Conservation (phyloP, 2,329 filamentous ascomycete species). For the Aspergillus floridensis region DNA sequence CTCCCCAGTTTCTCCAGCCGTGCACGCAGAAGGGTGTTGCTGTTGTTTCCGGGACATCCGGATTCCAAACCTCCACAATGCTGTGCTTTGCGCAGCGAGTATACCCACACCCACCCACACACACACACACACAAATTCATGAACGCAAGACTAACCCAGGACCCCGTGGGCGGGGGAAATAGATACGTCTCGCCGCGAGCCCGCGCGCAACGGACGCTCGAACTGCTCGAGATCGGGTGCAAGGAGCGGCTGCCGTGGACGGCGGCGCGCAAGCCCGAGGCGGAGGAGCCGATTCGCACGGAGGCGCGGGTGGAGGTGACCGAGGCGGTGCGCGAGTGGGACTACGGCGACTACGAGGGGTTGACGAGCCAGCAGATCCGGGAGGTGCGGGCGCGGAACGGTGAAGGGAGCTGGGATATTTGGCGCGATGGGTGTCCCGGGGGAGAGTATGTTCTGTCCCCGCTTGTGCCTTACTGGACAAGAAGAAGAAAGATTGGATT, state of each 20-base stretch:
- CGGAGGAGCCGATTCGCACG: conserved; percentile 30
- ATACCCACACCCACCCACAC: too few relatives aligned
- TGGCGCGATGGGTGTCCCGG: conserved; percentile 85
- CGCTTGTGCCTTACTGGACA: too few relatives aligned
- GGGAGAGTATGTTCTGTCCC: conserved; percentile 63
- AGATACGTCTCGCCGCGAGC: conserved; percentile 82
- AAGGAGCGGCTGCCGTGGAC: conserved; percentile 70
- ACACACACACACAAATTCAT: neutral
- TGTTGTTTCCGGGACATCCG: neutral
- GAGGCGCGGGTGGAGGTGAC: conserved; percentile 36
- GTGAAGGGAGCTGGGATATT: conserved; percentile 70
- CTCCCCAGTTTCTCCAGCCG: too few relatives aligned
- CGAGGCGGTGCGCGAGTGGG: conserved; percentile 77
- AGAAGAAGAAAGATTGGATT: too few relatives aligned
- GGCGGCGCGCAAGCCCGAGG: conserved; percentile 25
- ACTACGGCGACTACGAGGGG: conserved; percentile 85
- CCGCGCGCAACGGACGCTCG: conserved; percentile 84
- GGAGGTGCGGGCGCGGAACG: conserved; percentile 55
- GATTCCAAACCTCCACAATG: too few relatives aligned
- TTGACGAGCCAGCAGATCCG: conserved; percentile 70
- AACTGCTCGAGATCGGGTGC: conserved; percentile 75
- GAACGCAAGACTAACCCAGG: neutral
- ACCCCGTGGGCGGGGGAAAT: conserved; percentile 4
- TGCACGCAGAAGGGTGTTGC: neutral
- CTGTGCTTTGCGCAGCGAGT: too few relatives aligned